Base-by-base conservation (phyloP, 257 asterid genomes). In the Voacanga thouarsii region DNA sequence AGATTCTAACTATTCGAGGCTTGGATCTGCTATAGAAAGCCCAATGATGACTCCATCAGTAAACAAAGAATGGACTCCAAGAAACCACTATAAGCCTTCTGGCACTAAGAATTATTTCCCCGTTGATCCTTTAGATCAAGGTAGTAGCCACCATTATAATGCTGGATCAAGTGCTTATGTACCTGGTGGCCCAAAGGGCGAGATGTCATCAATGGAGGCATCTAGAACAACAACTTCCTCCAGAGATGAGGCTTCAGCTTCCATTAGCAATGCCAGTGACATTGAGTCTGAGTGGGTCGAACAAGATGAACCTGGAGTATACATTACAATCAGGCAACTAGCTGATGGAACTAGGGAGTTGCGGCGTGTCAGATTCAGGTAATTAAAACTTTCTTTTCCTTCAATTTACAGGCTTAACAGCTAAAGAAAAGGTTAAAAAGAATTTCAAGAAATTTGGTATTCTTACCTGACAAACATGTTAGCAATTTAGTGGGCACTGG, bases 331-430 rank as follows among this genome's bases (percentile, higher is more conserved):
- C 89, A 90, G 98, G 78, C 97, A 90, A 72, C 92, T 92, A 56
- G 91, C 83, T 59, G 97, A 89, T 79, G 97, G 99, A 49, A 89
- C 97, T 6, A 84, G 99, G 78, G 99, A 93, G 89, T 93, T 96
- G 15, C 88, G 99, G 2, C 94, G 99, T 26, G 97, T 96, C 77
- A 88, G 99, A 81, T 96, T 96, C 96, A 92, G 99, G 99, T 96
- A 87, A 26, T 14, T 19, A 4, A 69, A 16, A n/a, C 37, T 43
- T 76, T 21, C 73, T 6, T 23, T 55, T 14, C 19, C 28, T 5
- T 50, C 3, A 64, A 64, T 28, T 26, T 10, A 11, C 23, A 28
- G 6, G 70, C 70, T 26, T 12, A 28, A 43, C 15, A 7, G 9
- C 56, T 3, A 70, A 70, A 70, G 53, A 43, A 69, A 44, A 41